A percentile compares a stretch with the other conserved stretches of the same genome.
Evolutionary conservation across 2,329 filamentous ascomycete species (phyloP).

Genomic region (Fusarium siculi): DNA sequence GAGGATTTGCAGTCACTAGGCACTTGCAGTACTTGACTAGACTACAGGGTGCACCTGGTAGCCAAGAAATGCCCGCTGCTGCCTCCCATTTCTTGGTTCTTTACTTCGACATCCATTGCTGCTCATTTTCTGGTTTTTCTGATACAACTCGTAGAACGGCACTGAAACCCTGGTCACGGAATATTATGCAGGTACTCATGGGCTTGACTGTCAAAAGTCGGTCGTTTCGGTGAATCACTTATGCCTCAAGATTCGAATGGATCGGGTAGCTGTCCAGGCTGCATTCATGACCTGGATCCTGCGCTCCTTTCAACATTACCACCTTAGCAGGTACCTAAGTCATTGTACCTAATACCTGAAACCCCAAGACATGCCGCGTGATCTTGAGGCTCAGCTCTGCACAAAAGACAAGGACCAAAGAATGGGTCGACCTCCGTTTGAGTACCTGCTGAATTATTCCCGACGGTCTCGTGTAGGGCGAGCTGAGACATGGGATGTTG

Average conservation of each 20-base stretch:
- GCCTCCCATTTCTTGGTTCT: slow-evolving; percentile 4
- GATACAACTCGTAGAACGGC: background rate
- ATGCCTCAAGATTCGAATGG: background rate
- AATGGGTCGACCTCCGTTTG: background rate
- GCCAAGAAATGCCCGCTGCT: slow-evolving; percentile 11
- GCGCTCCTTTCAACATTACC: background rate
- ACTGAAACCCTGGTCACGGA: slow-evolving; percentile 16
- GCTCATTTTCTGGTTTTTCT: slow-evolving; percentile 18
- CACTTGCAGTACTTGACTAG: background rate
- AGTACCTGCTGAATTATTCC: slow-evolving; percentile 16
- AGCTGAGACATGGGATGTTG: slow-evolving; percentile 17
- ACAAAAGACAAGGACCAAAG: background rate
- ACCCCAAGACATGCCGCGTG: slow-evolving; percentile 6
- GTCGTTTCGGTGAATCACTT: background rate
- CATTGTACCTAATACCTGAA: background rate
- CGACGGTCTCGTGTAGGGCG: background rate
- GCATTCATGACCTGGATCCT: background rate
- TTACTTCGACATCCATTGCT: background rate
- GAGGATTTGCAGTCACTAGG: background rate
- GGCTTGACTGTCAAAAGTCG: background rate
- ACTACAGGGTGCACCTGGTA: background rate
- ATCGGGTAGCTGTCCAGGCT: background rate
- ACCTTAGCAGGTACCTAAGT: background rate
- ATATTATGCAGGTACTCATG: slow-evolving; percentile 31
- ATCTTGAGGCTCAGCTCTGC: slow-evolving; percentile 23